Base-by-base conservation (phyloP, 2,329 filamentous ascomycete species). In the Aspergillus sp. region DNA sequence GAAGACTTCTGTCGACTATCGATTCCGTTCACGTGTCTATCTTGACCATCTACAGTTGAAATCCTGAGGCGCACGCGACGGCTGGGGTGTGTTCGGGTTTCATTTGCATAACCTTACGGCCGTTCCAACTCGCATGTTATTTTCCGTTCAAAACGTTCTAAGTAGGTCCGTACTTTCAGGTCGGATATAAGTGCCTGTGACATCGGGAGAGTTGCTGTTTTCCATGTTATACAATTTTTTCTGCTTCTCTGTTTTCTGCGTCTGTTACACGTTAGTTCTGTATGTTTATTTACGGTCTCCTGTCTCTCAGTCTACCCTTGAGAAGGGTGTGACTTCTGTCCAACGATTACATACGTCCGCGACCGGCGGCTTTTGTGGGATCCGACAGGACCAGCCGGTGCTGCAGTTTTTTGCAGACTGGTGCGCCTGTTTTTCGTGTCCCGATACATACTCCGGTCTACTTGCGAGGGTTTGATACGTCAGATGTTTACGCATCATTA, bases 1-100 rank as follows among this genome's bases (percentile, higher is more conserved):
- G 65, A 65, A 61, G 63, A 59, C 54, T 61, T 58, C 59, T 57
- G 61, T 67, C 62, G 56, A 62, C 60, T 61, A 30, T 36, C 53
- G 39, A 52, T 56, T 57, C 50, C 55, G 59, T 58, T 60, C 43
- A 60, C 59, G 48, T 57, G 53, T 50, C 56, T 59, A 57, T 39
- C 49, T 48, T 53, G 43, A 39, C 56, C 49, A 30, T 52, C 32
- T 38, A 41, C 53, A 22, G 56, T 60, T 30, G 49, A 55, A 50
- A 44, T 50, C 53, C 58, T 51, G 59, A 57, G 51, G 43, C 48
- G 56, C 56, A 42, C 36, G 48, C 45, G 60, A 54, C 55, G 50
- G 60, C 36, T 24, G 43, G 41, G 24, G 53, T 42, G 47, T 56
- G 57, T 60, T 62, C 57, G 58, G 57, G 53, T 48, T 59, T 53